Evolutionary conservation across 2,329 filamentous ascomycete genomes (phyloP).

Genomic region (Dryadomyces sulphureus): DNA sequence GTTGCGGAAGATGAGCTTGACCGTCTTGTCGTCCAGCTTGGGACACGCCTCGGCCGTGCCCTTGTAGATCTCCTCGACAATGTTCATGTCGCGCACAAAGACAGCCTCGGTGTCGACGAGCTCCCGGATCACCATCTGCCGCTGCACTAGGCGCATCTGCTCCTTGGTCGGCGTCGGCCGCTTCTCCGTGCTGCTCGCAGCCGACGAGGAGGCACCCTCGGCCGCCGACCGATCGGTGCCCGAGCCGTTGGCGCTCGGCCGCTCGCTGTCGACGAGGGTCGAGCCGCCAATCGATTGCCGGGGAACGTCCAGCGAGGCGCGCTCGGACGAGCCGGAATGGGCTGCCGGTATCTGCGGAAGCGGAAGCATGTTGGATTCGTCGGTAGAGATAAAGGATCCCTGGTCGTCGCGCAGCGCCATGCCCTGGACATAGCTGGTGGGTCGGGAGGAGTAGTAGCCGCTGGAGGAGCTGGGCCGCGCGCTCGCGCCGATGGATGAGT

Average conservation of each 20-base stretch:
- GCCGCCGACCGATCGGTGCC: not conserved
- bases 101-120: constrained; percentile 83
- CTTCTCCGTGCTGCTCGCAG: constrained; percentile 14
- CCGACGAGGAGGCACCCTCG: too few relatives aligned
- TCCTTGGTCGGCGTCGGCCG: constrained; percentile 34
- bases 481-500: constrained; percentile 17
- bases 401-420: constrained; percentile 22
- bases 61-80: constrained; percentile 95
- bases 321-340: constrained; percentile 30
- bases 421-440: constrained; percentile 20
- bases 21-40: constrained; percentile 66
- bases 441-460: constrained; percentile 26
- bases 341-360: constrained; percentile 13
- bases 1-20: constrained; percentile 85
- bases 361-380: not conserved
- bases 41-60: constrained; percentile 74
- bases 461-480: constrained; percentile 19
- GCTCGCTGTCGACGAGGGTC: constrained; percentile 19
- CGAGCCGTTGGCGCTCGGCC: constrained; percentile 1
- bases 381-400: constrained; percentile 23
- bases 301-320: constrained; percentile 22
- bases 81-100: constrained; percentile 91
- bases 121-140: constrained; percentile 78
- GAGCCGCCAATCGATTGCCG: constrained; percentile 24
- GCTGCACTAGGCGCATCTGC: constrained; percentile 60